phyloP scores from a whole-genome alignment of 2,329 filamentous ascomycete genomes.

The Neoarthrinium moseri region DNA sequence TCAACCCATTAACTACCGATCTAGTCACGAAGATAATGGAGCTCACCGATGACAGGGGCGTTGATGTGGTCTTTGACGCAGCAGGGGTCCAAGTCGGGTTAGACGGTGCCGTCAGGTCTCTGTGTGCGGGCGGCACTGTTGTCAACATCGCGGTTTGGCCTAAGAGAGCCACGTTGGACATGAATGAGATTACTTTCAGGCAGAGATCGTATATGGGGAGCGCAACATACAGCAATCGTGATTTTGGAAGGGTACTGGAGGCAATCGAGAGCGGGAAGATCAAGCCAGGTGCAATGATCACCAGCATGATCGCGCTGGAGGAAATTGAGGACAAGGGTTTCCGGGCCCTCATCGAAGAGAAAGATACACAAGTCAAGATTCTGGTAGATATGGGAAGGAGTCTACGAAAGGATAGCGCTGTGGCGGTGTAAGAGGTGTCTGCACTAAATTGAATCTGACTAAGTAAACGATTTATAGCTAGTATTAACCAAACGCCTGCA shows the following conservation, averaged over 20 bases:
- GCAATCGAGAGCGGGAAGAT: slow-evolving; percentile 46
- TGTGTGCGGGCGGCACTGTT: slow-evolving; percentile 53
- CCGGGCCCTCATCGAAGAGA: slow-evolving; percentile 55
- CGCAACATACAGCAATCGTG: slow-evolving; percentile 21
- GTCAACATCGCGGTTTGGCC: slow-evolving; percentile 68
- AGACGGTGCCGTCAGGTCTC: slow-evolving; percentile 42
- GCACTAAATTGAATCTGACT: too few relatives aligned
- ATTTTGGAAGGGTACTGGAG: slow-evolving; percentile 57
- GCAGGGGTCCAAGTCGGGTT: slow-evolving; percentile 55
- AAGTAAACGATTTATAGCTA: too few relatives aligned
- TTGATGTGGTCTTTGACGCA: slow-evolving; percentile 61
- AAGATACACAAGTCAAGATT: slow-evolving; percentile 63
- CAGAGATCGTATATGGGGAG: slow-evolving; percentile 50
- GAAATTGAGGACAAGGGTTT: slow-evolving; percentile 59
- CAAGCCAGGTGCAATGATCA: slow-evolving; percentile 59
- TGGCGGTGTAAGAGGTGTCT: too few relatives aligned
- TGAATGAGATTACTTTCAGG: slow-evolving; percentile 51
- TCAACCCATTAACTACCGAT: slow-evolving; percentile 51
- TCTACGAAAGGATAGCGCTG: slow-evolving; percentile 1
- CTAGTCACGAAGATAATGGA: slow-evolving; percentile 42
- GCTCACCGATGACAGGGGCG: slow-evolving; percentile 48
- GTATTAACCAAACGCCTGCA: too few relatives aligned
- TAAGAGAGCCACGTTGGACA: slow-evolving; percentile 49
- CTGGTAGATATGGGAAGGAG: slow-evolving; percentile 41
- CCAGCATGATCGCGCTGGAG: slow-evolving; percentile 53